Evolutionary conservation across 192 early-diverging fungal species (phyloP).

Genomic region (Powellomyces hirtus): DNA sequence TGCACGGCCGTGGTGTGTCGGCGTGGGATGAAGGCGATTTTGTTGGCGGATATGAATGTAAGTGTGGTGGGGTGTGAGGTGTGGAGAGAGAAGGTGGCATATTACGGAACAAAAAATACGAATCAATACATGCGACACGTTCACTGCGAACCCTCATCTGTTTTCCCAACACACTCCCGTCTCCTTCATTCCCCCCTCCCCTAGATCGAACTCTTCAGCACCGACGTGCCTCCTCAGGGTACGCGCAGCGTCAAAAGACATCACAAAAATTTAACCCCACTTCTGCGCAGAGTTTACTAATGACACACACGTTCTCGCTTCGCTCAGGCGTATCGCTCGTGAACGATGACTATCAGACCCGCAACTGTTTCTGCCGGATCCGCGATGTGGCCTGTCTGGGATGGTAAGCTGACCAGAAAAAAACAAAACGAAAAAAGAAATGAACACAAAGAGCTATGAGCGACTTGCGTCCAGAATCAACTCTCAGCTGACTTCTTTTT

Average conservation of each 20-base stretch:
- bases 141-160: too few relatives aligned
- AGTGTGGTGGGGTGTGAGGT: background rate
- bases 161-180: too few relatives aligned
- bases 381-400: conserved; percentile 76
- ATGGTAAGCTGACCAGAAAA: conserved; percentile 47
- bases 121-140: too few relatives aligned
- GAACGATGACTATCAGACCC: conserved; percentile 74
- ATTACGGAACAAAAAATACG: background rate
- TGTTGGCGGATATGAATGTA: conserved; percentile 59
- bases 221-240: conserved; percentile 65
- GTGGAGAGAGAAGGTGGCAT: background rate
- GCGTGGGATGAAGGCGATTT: conserved; percentile 80
- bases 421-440: background rate
- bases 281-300: background rate
- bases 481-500: background rate
- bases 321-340: conserved; percentile 62
- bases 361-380: conserved; percentile 75
- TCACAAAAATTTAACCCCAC: background rate
- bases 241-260: conserved; percentile 21
- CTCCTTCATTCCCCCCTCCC: background rate
- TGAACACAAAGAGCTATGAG: background rate
- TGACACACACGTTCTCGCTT: background rate
- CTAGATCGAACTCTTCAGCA: conserved; percentile 71
- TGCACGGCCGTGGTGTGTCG: conserved; percentile 51
- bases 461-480: background rate